Base-by-base conservation (phyloP, 768 basidiomycete species). In the Imleria badia region DNA sequence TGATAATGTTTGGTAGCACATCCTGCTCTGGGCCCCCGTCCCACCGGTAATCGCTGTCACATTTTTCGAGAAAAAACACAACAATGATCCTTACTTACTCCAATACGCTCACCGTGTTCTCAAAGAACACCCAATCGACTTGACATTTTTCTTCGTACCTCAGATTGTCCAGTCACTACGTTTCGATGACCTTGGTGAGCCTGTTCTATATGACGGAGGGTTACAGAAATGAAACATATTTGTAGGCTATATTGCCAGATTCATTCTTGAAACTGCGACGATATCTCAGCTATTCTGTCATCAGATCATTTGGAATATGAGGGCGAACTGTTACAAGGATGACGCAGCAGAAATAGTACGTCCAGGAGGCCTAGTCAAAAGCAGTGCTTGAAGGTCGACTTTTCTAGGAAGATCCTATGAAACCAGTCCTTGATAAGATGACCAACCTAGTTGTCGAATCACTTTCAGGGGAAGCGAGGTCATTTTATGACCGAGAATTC, bases 291-390 rank as follows among this genome's bases (percentile, higher is more conserved):
- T 94, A 22, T 99, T 99, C 76, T 99, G 97, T 67, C 97, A 99
- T 68, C 97, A 99, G 75, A 98, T 98, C 59, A 92, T 99, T 58
- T 99, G 97, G 97, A 99, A 98, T 70, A 98, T 98, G 97, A 96
- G 96, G 65, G 97, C 97, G 6, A 99, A 99, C 65, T 94, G 91
- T 58, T 97, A 85, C 70, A 92, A 89, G 63, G 96, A 94, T 63
- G 97, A 98, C 64, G 76, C 79, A 8, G 92, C 85, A 14, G 94
- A 95, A 69, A 78, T 89, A 54, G 93, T 91, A 63, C 47, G 83
- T 76, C 48, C 33, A 12, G 3, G 15, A 26, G 48, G 7, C 15
- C 3, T 55, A n/a, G 19, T 33, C 22, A 17, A n/a, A n/a, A 42
- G 6, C 19, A 48, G 30, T 31, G 30, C 29, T 35, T 54, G 35